Conservation (phyloP, 2,329 filamentous ascomycete genomes). For the Cladophialophora carrionii region DNA sequence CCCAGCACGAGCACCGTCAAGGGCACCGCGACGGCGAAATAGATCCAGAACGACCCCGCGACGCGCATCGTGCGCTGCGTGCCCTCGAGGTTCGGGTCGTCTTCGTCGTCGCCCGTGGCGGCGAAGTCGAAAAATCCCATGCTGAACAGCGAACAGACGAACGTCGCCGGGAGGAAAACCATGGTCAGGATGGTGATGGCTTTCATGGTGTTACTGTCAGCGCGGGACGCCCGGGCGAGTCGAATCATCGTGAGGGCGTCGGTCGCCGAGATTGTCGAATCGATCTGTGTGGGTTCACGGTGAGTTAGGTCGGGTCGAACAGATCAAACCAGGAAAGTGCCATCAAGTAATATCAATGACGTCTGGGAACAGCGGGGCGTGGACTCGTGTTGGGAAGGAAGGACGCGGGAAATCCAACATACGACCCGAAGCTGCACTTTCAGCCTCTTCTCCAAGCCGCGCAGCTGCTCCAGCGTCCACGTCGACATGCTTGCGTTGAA, state of each 20-base stretch:
- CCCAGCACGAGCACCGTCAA: constrained; percentile 21
- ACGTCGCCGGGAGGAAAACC: constrained; percentile 44
- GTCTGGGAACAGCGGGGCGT: too few species aligned
- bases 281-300: constrained; percentile 10
- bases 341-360: too few species aligned
- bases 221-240: constrained; percentile 12
- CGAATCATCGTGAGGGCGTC: constrained; percentile 22
- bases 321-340: background rate
- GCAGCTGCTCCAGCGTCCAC: constrained; percentile 17
- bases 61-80: background rate
- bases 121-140: constrained; percentile 26
- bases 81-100: background rate
- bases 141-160: constrained; percentile 39
- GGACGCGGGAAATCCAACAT: background rate
- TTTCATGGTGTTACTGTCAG: constrained; percentile 37
- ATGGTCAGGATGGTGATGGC: constrained; percentile 44
- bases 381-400: background rate
- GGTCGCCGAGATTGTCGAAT: constrained; percentile 17
- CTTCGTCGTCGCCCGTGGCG: background rate
- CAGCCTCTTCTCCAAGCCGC: constrained; percentile 12
- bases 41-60: constrained; percentile 24
- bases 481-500: constrained; percentile 14
- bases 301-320: background rate
- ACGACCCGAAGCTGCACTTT: constrained; percentile 16
- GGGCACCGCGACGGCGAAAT: constrained; percentile 22